Base-by-base conservation (phyloP, 1,139 yeast species). In the Taphrina populina region DNA sequence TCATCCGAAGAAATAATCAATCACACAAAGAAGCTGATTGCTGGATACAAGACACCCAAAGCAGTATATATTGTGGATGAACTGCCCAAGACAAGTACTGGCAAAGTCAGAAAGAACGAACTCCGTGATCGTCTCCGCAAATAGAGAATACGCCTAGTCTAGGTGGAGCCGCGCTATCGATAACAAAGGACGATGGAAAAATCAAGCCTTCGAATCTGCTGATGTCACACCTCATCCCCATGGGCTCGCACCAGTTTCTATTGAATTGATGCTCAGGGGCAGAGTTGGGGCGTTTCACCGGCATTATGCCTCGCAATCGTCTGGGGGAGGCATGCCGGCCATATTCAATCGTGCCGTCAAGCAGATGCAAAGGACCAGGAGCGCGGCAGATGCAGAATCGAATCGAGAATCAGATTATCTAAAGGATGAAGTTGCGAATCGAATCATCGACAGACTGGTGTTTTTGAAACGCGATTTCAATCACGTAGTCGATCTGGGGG, bases 361-460 rank as follows among this genome's bases (percentile, higher is more conserved):
- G 65, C 68, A 74, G 8, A 60, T 75, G 13, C 95, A 87, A 62
- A 70, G 88, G 52, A 73, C 79, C 26, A 65, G 82, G 52, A 79
- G 83, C 0, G 77, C 76, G 0, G 57, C 64, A 1, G 69, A 76
- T 57, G 73, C 76, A 0, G 66, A 63, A 1, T 73, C 71, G 10
- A 79, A 86, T 17, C 70, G 81, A 24, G 74, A 78, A 62, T 85
- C 79, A n/a, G 95, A 87, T 61, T 87, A 86, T 65, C 70, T 87
- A 34, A 74, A 88, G 52, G 83, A 84, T 65, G 95, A 85, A 66
- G 80, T 85, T 11, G 90, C 94, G 0, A 65, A 73, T 21, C 78
- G 87, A 58, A 82, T 90, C 26, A 78, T 85, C 26, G 95, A 86
- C 64, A 73, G 95, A 59, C 69, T 87, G 52, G 82, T 88, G 60